Base-by-base conservation (phyloP, 1,284 basidiomycete species). In the Ganoderma multipileum region DNA sequence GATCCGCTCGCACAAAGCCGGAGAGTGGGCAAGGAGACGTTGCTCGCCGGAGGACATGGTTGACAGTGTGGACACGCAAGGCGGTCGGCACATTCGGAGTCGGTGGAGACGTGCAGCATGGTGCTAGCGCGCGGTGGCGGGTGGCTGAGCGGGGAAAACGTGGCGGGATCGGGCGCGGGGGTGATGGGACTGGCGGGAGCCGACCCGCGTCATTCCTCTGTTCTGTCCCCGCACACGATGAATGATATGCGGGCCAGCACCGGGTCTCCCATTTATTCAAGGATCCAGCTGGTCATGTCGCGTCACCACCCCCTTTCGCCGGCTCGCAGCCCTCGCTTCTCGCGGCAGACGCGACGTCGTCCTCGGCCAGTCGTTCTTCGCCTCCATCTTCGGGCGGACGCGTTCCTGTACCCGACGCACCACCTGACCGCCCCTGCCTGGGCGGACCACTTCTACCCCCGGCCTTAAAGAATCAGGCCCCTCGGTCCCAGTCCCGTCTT, bases 371-470 rank as follows among this genome's bases (percentile, higher is more conserved):
- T 55, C 28, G 16, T 16, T 12, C 52, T 18, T 33, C 28, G 52
- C 28, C 52, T 7, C 26, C 38, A 61, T 38, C 59, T 33, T 23
- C 59, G 30, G 23, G 33, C 38, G 58, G 36, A 23, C 38, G 26
- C 41, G 41, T 42, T 44, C 33, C 54, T 54, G 16, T 44, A 42
- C 63, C 63, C 39, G 41, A 55, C 52, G 44, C 55, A 59, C 64
- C 64, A 65, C 64, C 64, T 65, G 64, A 65, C 57, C 61, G 23
- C 52, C 52, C 52, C 52, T 33, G 52, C 52, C 30, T 33, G 7
- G 52, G 52, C 52, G 52, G 28, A 33, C 47, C 41, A 36, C 41
- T 38, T 42, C 26, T 52, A 6, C 38, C 58, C 57, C 55, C 26
- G 18, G 52, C 52, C 30, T 55, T 55, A 33, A 20, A 20, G 28